Base-by-base conservation (phyloP, 2,329 filamentous ascomycete genomes). In the Trichoderma cornu-damae region DNA sequence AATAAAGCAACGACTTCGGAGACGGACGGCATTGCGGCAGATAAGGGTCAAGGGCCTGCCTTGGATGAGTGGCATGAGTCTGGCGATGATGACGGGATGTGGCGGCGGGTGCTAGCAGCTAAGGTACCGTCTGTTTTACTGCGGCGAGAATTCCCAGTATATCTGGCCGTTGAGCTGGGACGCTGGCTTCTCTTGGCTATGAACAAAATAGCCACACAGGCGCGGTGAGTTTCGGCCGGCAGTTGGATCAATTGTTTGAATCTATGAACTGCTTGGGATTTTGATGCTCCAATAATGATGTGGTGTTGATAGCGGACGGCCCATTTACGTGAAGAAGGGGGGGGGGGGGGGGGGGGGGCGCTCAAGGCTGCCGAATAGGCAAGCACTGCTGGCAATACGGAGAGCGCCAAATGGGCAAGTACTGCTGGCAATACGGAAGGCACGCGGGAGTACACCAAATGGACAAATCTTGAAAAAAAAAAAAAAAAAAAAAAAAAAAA, bases 1-100 rank as follows among this genome's bases (percentile, higher is more conserved):
- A 73, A 59, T 49, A 62, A 59, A 16, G 59, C 62, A 20, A 67
- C 59, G 47, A 61, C 60, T 11, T 65, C 62, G 22, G 63, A 57
- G 43, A 64, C 53, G 22, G 61, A 61, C 50, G 62, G 58, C 38
- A 66, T 59, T 51, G 62, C 64, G 57, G 42, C 51, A 55, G 37
- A 20, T 16, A 22, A 37, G 26, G 2, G 6, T 47, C 51, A 55
- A 46, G 51, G 51, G 16, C 51, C 42, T 35, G 51, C 42, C 42
- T 38, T 32, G 40, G n/a, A 16, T 30, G n/a, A 22, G 20, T 22
- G 26, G 24, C 6, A 22, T 6, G 44, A 30, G 6, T 14, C 28
- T 47, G 28, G 16, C 18, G n/a, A 47, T 37, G 24, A 18, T 26
- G 16, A 11, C n/a, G n/a, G n/a, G n/a, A n/a, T n/a, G n/a, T n/a